phyloP scores from a whole-genome alignment of 2,329 filamentous ascomycete genomes.

The Chaetomiaceae sp. region DNA sequence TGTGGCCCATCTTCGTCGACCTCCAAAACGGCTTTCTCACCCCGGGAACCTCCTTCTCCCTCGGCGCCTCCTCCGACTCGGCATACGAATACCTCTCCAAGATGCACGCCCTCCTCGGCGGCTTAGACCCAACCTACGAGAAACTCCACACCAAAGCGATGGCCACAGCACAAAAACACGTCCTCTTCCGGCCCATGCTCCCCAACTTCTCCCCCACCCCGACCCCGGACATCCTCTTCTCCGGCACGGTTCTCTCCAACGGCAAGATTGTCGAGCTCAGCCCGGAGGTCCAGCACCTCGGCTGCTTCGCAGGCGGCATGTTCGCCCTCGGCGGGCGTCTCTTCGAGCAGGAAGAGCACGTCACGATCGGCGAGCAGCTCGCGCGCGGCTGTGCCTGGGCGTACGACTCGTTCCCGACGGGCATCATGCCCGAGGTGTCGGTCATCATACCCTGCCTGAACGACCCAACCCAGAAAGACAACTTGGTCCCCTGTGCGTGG shows the following conservation, averaged over 20 bases:
- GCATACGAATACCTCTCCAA: constrained; percentile 59
- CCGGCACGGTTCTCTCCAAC: constrained; percentile 39
- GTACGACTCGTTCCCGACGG: constrained; percentile 45
- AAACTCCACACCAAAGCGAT: constrained; percentile 62
- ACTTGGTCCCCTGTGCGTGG: constrained; percentile 26
- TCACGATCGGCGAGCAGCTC: constrained; percentile 44
- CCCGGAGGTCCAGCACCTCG: constrained; percentile 39
- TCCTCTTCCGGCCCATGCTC: constrained; percentile 66
- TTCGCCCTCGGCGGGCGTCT: constrained; percentile 38
- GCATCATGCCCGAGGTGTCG: constrained; percentile 52
- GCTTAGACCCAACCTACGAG: constrained; percentile 57
- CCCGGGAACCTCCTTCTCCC: constrained; percentile 37
- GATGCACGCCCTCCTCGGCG: constrained; percentile 60
- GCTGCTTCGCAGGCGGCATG: constrained; percentile 43
- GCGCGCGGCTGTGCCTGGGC: constrained; percentile 53
- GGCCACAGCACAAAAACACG: constrained; percentile 54
- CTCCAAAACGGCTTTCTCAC: constrained; percentile 48
- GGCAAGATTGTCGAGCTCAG: constrained; percentile 29
- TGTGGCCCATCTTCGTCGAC: constrained; percentile 67
- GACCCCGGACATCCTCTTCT: constrained; percentile 52
- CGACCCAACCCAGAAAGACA: neutral
- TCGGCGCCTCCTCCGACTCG: constrained; percentile 45
- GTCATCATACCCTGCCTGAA: constrained; percentile 35
- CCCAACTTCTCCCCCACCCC: constrained; percentile 35
- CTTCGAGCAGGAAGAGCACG: constrained; percentile 35